phyloP scores from a whole-genome alignment of 2,329 filamentous ascomycete genomes.

The Calonectria naviculata region DNA sequence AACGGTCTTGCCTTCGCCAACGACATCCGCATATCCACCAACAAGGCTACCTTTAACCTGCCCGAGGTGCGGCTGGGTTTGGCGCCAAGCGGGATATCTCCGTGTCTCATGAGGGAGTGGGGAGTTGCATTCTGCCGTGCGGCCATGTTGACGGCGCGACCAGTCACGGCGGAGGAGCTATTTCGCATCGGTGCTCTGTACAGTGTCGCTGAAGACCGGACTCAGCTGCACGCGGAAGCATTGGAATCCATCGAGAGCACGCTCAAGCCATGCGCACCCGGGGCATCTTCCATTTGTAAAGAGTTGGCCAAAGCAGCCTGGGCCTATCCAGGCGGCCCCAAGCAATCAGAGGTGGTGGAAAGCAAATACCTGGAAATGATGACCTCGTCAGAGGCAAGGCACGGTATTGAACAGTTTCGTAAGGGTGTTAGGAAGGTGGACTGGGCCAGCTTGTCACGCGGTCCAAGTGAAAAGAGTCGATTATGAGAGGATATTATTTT shows the following conservation, averaged over 20 bases:
- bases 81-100: not conserved
- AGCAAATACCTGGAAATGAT: not conserved
- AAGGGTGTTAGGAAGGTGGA: not conserved
- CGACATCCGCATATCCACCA: not conserved
- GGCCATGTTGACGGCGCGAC: not conserved
- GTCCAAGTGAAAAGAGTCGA: not conserved
- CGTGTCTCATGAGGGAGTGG: not conserved
- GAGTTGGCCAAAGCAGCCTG: not conserved
- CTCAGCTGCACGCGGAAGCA: not conserved
- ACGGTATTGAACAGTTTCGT: not conserved
- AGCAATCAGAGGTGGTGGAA: not conserved
- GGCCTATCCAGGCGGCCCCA: not conserved
- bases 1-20: not conserved
- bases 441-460: not conserved
- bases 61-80: not conserved
- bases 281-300: not conserved
- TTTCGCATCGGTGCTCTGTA: not conserved
- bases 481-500: not conserved
- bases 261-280: not conserved
- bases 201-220: not conserved
- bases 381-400: not conserved
- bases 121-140: not conserved
- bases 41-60: not conserved
- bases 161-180: not conserved
- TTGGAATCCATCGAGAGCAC: not conserved